Evolutionary conservation across 2,329 filamentous ascomycete genomes (phyloP).

Genomic region (Neodidymelliopsis sp.): DNA sequence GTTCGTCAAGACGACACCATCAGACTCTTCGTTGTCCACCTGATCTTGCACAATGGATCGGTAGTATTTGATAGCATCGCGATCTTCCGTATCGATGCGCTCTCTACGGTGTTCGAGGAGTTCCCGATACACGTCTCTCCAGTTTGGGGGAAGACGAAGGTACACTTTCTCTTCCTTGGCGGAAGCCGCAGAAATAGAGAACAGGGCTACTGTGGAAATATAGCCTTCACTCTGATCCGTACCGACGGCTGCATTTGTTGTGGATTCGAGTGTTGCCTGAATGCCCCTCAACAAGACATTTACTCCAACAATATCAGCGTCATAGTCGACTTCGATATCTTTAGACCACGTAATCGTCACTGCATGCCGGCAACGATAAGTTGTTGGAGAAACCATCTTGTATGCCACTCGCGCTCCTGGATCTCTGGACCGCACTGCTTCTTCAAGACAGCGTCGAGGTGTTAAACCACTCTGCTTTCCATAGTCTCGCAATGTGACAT

Average conservation of each 20-base stretch:
- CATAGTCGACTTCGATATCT: constrained; percentile 63
- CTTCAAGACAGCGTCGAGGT: constrained; percentile 80
- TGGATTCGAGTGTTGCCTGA: constrained; percentile 74
- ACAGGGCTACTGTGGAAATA: constrained; percentile 81
- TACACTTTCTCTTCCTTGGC: constrained; percentile 86
- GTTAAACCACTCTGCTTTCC: constrained; percentile 80
- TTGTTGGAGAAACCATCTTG: constrained; percentile 72
- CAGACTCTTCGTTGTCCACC: constrained; percentile 62
- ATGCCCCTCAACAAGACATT: constrained; percentile 54
- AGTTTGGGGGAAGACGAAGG: constrained; percentile 77
- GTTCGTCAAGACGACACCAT: constrained; percentile 72
- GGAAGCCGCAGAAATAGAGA: constrained; percentile 79
- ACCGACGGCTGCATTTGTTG: constrained; percentile 74
- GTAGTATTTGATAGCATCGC: constrained; percentile 71
- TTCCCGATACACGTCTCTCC: constrained; percentile 87
- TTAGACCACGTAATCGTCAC: constrained; percentile 83
- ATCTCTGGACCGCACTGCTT: constrained; percentile 86
- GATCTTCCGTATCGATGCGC: constrained; percentile 73
- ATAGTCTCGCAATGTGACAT: constrained; percentile 78
- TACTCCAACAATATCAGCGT: constrained; percentile 53
- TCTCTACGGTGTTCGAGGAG: constrained; percentile 74
- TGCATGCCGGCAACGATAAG: constrained; percentile 78
- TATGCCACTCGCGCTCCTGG: constrained; percentile 71
- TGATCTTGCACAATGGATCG: constrained; percentile 74
- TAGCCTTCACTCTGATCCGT: constrained; percentile 85